phyloP scores from a whole-genome alignment of 129 eudicot genomes.

The Chrysanthemum makinoi region DNA sequence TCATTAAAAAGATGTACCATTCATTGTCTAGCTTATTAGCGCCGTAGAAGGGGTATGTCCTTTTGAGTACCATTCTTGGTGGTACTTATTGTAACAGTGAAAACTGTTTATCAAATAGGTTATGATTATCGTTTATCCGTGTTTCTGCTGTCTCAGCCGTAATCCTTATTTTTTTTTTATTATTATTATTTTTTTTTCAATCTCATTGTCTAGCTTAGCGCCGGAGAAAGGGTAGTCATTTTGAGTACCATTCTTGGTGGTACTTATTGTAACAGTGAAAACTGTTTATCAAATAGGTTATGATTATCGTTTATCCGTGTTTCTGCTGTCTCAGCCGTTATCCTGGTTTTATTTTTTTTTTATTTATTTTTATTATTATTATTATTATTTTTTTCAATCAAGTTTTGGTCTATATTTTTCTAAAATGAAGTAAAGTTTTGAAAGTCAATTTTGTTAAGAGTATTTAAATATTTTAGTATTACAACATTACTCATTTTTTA shows the following conservation, averaged over 20 bases:
- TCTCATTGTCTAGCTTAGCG: slow-evolving; percentile 8
- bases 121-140: slow-evolving; percentile 18
- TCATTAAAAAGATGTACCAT: slow-evolving; percentile 26
- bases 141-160: background rate
- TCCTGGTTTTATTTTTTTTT: too few relatives aligned
- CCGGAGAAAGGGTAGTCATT: slow-evolving; percentile 2
- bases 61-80: slow-evolving; percentile 33
- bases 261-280: slow-evolving; percentile 23
- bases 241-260: slow-evolving; percentile 35
- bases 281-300: slow-evolving; percentile 22
- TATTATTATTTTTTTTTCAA: too few relatives aligned
- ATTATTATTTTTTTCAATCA: too few relatives aligned
- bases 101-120: slow-evolving; percentile 24
- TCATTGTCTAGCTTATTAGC: slow-evolving; percentile 12
- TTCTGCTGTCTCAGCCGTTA: background rate
- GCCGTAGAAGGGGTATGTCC: background rate
- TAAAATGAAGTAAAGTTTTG: too few relatives aligned
- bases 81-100: slow-evolving; percentile 28
- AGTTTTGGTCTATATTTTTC: too few relatives aligned
- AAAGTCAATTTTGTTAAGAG: too few relatives aligned
- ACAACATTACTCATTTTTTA: too few relatives aligned
- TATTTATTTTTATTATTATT: too few relatives aligned
- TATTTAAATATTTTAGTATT: too few relatives aligned
- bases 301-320: slow-evolving; percentile 16
- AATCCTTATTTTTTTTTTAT: too few relatives aligned